Evolutionary conservation across 306 rosid genomes (phyloP).

Genomic region (Cucumis hystrix): DNA sequence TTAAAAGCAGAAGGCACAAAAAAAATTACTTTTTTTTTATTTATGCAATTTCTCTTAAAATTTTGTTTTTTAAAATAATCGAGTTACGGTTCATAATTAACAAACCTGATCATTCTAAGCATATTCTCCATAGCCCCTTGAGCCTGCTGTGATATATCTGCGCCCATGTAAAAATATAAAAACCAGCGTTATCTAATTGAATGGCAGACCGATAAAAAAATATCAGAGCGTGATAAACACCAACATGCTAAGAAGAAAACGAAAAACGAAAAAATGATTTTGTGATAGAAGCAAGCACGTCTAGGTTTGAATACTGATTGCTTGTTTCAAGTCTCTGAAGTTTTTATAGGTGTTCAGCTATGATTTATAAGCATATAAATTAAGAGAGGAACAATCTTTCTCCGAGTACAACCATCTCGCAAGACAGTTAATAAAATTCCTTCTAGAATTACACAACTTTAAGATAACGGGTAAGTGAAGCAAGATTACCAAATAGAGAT

Average conservation of each 20-base stretch:
- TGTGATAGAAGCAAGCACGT: neutral
- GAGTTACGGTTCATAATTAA: neutral
- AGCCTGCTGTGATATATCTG: slow-evolving; percentile 50
- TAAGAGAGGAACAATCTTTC: neutral
- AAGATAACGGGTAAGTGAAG: neutral
- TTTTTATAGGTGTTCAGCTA: neutral
- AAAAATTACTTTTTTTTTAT: too few species aligned
- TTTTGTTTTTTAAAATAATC: neutral
- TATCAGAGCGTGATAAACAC: neutral
- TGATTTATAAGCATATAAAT: neutral
- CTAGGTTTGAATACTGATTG: neutral
- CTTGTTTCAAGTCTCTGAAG: neutral
- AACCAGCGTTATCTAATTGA: slow-evolving; percentile 1
- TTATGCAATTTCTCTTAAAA: too few species aligned
- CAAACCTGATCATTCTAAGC: slow-evolving; percentile 60
- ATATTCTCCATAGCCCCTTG: slow-evolving; percentile 64
- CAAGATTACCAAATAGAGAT: neutral
- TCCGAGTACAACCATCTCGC: neutral
- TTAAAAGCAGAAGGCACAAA: too few species aligned
- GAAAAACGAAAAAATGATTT: neutral
- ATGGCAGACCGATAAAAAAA: neutral
- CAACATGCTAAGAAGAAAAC: neutral
- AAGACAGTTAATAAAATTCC: neutral
- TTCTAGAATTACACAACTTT: neutral
- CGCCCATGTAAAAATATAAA: slow-evolving; percentile 5